Percentiles rank a stretch among this genome's conserved stretches.
These are phyloP conservation scores for Warburgia ugandensis DNA, from an alignment of 164 flowering plant species.

Conservation along the genomic window DNA sequence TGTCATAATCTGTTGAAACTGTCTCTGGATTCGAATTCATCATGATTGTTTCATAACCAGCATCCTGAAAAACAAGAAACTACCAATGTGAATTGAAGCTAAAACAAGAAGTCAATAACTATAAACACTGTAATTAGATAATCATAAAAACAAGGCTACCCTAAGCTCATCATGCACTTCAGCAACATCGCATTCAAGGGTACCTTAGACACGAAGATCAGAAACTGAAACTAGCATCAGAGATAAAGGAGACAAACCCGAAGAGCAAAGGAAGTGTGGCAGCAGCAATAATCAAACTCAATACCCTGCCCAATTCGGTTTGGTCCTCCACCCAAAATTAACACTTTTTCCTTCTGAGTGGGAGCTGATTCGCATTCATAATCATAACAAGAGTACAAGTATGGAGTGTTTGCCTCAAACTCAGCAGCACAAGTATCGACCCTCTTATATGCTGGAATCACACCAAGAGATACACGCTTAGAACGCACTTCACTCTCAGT, in stretches of 20 bases:
- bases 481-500: conserved; percentile 65
- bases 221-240: background rate
- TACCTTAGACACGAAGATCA: no score
- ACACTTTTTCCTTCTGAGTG: conserved; percentile 74
- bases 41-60: conserved; percentile 93
- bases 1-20: conserved; percentile 95
- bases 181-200: no score
- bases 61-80: conserved; percentile 36
- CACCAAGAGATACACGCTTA: conserved; percentile 64
- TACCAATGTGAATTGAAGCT: background rate
- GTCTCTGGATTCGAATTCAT: conserved; percentile 98
- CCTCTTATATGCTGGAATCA: conserved; percentile 74
- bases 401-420: conserved; percentile 98
- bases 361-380: conserved; percentile 88
- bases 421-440: conserved; percentile 99
- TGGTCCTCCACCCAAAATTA: conserved; percentile 97
- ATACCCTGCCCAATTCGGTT: conserved; percentile 98
- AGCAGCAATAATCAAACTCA: conserved; percentile 98
- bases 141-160: no score
- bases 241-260: conserved; percentile 50
- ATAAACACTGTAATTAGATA: no score
- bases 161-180: no score
- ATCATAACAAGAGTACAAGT: conserved; percentile 94
- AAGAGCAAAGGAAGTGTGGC: conserved; percentile 93
- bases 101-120: no score